A percentile compares a stretch with the other conserved stretches of the same genome.
Evolutionary conservation across 75 land plant genomes (phyloP).

Genomic region (Cryptomeria japonica): DNA sequence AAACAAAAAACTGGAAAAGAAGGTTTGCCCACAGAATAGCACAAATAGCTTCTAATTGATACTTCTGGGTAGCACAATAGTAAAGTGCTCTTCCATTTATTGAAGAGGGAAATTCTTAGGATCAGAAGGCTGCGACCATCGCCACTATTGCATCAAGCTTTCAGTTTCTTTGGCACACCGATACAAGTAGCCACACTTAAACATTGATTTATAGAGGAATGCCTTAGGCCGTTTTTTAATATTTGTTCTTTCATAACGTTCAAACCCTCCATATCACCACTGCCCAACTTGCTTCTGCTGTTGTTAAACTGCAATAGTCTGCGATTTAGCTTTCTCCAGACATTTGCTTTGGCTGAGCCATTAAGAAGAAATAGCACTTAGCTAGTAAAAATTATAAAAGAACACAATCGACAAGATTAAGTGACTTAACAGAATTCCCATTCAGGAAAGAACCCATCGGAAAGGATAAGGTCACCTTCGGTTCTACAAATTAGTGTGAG

Average conservation of each 20-base stretch:
- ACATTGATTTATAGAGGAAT: too few relatives aligned
- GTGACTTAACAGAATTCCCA: background rate
- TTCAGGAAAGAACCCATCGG: background rate
- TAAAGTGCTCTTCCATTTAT: too few relatives aligned
- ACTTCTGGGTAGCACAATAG: too few relatives aligned
- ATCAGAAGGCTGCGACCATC: background rate
- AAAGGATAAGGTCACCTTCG: background rate
- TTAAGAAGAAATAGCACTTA: background rate
- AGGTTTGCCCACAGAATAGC: too few relatives aligned
- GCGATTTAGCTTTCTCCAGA: background rate
- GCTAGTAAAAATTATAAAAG: background rate
- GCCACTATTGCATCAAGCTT: background rate
- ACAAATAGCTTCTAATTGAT: too few relatives aligned
- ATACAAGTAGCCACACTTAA: background rate
- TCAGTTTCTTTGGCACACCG: background rate
- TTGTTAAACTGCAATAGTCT: background rate
- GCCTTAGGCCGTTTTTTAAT: too few relatives aligned
- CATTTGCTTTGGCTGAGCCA: background rate
- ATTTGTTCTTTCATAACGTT: slow-evolving; percentile 10
- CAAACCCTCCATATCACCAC: slow-evolving; percentile 19
- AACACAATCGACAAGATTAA: too few relatives aligned
- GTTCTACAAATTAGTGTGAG: background rate
- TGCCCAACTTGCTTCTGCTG: background rate
- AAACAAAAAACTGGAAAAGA: too few relatives aligned
- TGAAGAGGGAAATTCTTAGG: too few relatives aligned